These are phyloP conservation scores for Pseudogymnoascus sp. DNA, from an alignment of 2,329 filamentous ascomycete genomes.

Conservation along the genomic window DNA sequence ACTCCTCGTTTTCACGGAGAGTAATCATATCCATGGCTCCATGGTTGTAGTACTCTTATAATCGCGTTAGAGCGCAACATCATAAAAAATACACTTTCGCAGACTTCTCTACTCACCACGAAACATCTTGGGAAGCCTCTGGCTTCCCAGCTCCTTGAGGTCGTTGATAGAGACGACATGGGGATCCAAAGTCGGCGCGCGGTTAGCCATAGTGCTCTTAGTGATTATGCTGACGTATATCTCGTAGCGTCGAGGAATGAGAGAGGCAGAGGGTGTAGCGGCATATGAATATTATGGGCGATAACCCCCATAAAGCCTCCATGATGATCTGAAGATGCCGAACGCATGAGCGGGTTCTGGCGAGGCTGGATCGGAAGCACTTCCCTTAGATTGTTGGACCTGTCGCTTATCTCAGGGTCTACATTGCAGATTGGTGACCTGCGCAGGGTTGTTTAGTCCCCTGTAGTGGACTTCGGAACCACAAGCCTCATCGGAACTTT, in stretches of 20 bases:
- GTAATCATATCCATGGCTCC: conserved; percentile 10
- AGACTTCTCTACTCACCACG: conserved; percentile 3
- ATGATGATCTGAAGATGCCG: too few species aligned
- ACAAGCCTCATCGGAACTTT: too few species aligned
- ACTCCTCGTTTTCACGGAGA: neutral
- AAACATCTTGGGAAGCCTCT: neutral
- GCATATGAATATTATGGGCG: too few species aligned
- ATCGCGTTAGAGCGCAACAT: neutral
- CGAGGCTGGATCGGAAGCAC: too few species aligned
- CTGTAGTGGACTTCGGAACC: too few species aligned
- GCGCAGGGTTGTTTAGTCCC: neutral
- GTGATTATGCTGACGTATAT: too few species aligned
- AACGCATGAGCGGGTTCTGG: too few species aligned
- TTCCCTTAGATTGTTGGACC: too few species aligned
- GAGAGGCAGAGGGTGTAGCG: too few species aligned
- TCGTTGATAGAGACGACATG: conserved; percentile 9
- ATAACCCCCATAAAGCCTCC: too few species aligned
- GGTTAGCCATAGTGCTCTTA: conserved; percentile 5
- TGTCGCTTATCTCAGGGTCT: too few species aligned
- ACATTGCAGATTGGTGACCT: neutral
- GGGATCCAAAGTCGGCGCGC: conserved; percentile 8
- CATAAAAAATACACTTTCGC: neutral
- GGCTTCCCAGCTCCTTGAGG: conserved; percentile 6
- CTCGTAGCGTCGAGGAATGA: too few species aligned
- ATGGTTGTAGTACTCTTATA: conserved; percentile 7